A percentile compares a stretch with the other conserved stretches of the same genome.
phyloP scores from a whole-genome alignment of 371 early-diverging fungal species.

The Apophysomyces ossiformis region DNA sequence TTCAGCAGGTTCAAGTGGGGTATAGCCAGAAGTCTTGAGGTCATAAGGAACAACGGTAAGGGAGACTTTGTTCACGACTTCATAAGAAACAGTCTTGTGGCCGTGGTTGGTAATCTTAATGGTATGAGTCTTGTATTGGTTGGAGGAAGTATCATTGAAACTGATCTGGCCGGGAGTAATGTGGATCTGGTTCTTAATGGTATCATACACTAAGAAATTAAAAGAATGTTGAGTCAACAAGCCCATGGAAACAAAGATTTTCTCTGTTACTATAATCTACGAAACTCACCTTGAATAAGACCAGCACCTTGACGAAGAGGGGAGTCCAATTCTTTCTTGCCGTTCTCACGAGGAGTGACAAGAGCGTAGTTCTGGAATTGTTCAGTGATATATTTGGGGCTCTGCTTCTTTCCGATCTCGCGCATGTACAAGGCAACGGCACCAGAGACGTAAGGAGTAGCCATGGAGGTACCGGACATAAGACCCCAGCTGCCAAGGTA shows the following conservation, averaged over 20 bases:
- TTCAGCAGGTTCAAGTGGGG: constrained; percentile 19
- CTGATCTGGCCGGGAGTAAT: constrained; percentile 64
- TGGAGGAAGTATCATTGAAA: constrained; percentile 64
- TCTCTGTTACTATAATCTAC: background rate
- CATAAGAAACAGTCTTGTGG: constrained; percentile 51
- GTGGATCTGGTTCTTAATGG: constrained; percentile 53
- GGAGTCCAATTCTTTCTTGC: constrained; percentile 24
- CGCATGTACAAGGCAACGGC: constrained; percentile 62
- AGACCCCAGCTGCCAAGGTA: constrained; percentile 55
- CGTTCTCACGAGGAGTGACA: constrained; percentile 32
- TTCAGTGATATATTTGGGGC: constrained; percentile 28
- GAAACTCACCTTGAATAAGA: constrained; percentile 53
- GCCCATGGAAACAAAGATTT: background rate
- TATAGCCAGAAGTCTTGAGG: constrained; percentile 17
- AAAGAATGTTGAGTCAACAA: background rate
- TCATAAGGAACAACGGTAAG: constrained; percentile 44
- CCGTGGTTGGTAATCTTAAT: constrained; percentile 64
- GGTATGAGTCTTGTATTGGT: constrained; percentile 38
- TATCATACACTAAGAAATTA: constrained; percentile 40
- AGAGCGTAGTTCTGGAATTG: constrained; percentile 55
- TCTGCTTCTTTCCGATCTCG: constrained; percentile 23
- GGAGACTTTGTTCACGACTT: constrained; percentile 42
- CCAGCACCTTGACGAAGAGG: constrained; percentile 71
- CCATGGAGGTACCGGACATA: constrained; percentile 69
- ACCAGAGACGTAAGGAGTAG: constrained; percentile 76